phyloP scores from a whole-genome alignment of 805 yeast species.

The Spathaspora arborariae region DNA sequence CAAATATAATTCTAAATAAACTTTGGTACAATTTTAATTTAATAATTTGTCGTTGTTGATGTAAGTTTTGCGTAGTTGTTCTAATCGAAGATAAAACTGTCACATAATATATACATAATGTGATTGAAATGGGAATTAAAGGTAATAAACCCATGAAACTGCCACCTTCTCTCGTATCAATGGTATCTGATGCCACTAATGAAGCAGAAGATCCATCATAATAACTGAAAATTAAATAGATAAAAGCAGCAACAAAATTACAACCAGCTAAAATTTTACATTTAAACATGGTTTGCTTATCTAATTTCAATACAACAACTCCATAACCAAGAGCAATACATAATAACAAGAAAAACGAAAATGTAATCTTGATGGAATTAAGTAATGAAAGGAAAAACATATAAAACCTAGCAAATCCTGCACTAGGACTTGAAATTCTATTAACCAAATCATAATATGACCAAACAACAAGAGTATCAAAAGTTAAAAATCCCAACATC shows the following conservation, averaged over 20 bases:
- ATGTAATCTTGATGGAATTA: slow-evolving; percentile 78
- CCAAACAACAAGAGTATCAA: slow-evolving; percentile 86
- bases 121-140: slow-evolving; percentile 66
- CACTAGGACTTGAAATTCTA: slow-evolving; percentile 42
- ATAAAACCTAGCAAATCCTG: slow-evolving; percentile 63
- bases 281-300: slow-evolving; percentile 66
- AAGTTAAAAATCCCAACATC: slow-evolving; percentile 74
- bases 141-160: slow-evolving; percentile 48
- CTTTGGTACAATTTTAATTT: slow-evolving; percentile 83
- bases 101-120: slow-evolving; percentile 71
- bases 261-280: slow-evolving; percentile 40
- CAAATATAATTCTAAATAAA: slow-evolving; percentile 69
- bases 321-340: slow-evolving; percentile 93
- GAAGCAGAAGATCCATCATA: slow-evolving; percentile 23
- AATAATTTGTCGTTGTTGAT: slow-evolving; percentile 85
- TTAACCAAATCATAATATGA: slow-evolving; percentile 85
- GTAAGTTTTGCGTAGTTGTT: slow-evolving; percentile 63
- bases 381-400: slow-evolving; percentile 74
- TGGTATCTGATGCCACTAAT: slow-evolving; percentile 22
- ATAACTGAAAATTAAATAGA: slow-evolving; percentile 34
- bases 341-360: slow-evolving; percentile 81
- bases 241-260: slow-evolving; percentile 33
- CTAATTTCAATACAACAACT: slow-evolving; percentile 82
- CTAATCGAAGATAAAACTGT: slow-evolving; percentile 70
- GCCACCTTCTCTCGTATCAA: slow-evolving; percentile 49